Evolutionary conservation across 192 early-diverging fungal species (phyloP).

Genomic region (Podila minutissima): DNA sequence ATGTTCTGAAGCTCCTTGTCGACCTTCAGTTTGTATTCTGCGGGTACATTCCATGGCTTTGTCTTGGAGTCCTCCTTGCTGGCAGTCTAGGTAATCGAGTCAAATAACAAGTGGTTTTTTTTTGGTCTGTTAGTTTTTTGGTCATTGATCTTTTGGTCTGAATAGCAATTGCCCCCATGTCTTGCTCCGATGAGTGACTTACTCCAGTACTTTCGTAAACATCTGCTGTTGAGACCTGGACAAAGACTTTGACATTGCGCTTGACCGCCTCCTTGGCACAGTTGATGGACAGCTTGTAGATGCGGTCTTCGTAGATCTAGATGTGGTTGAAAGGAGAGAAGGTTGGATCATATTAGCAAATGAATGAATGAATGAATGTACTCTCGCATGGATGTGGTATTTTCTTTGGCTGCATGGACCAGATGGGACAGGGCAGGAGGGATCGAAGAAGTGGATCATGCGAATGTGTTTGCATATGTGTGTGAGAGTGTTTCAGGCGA

Average conservation of each 20-base stretch:
- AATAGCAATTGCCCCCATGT: neutral
- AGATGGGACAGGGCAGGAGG: too few species aligned
- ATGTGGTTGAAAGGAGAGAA: neutral
- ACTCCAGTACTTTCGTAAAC: slow-evolving; percentile 88
- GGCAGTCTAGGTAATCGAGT: slow-evolving; percentile 25
- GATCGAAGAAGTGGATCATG: too few species aligned
- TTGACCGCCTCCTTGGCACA: slow-evolving; percentile 88
- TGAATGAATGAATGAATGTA: neutral
- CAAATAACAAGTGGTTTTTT: neutral
- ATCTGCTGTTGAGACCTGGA: slow-evolving; percentile 91
- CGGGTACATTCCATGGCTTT: slow-evolving; percentile 85
- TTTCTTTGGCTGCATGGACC: too few species aligned
- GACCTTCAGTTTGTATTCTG: slow-evolving; percentile 79
- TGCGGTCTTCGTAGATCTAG: slow-evolving; percentile 87
- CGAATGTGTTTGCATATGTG: too few species aligned
- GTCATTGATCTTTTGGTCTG: neutral
- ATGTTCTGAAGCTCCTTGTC: slow-evolving; percentile 85
- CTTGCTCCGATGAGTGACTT: neutral
- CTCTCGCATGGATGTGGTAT: too few species aligned
- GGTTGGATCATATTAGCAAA: neutral
- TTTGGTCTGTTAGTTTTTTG: neutral
- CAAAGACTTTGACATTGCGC: slow-evolving; percentile 75
- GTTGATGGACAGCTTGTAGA: slow-evolving; percentile 74
- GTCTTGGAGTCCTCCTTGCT: slow-evolving; percentile 70
- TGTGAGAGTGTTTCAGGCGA: too few species aligned